Base-by-base conservation (phyloP, 1,284 basidiomycete species). In the Cryptococcus maquisensis region DNA sequence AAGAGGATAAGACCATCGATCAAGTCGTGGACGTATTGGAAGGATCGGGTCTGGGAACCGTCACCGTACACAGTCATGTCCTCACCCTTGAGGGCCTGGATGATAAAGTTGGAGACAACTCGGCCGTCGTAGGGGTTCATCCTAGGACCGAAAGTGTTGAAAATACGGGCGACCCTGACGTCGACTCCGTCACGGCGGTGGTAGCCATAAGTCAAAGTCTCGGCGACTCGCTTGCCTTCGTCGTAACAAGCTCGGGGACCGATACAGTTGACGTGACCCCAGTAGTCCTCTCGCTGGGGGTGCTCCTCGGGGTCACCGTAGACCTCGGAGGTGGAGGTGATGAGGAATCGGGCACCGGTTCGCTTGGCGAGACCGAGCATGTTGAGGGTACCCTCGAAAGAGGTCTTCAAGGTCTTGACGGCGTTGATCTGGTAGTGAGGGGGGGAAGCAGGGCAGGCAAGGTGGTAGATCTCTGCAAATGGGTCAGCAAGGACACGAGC, bases 311-410 rank as follows among this genome's bases (percentile, higher is more conserved):
- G 93, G 77, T 96, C 92, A 60, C 94, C 94, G 72, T 98, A 98
- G 7, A 98, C 89, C 81, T 98, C 94, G 86, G 73, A 65, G 24
- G 94, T 98, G 60, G 90, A 93, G 57, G 87, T 86, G 64, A 98
- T 93, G 62, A 98, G 80, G 83, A 98, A 98, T 51, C 94, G 85
- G 10, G 95, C 95, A 77, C 97, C 97, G 51, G 88, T 92, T 57
- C 93, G 88, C 78, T 97, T 98, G 13, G 95, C 95, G n/a, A 98
- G 83, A 56, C 91, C 95, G 47, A 98, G 86, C 90, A 97, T 95
- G 79, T 98, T 98, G 62, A 95, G 79, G 7, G 93, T 94, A 47
- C 95, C 95, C 82, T 94, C 84, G 78, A 98, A 98, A 26, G 92
- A 95, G 1, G 95, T 98, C 79, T 98, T 98, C 79, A 98, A 85